Conservation (phyloP, 345 rosid species). For the Moricandia arvensis region DNA sequence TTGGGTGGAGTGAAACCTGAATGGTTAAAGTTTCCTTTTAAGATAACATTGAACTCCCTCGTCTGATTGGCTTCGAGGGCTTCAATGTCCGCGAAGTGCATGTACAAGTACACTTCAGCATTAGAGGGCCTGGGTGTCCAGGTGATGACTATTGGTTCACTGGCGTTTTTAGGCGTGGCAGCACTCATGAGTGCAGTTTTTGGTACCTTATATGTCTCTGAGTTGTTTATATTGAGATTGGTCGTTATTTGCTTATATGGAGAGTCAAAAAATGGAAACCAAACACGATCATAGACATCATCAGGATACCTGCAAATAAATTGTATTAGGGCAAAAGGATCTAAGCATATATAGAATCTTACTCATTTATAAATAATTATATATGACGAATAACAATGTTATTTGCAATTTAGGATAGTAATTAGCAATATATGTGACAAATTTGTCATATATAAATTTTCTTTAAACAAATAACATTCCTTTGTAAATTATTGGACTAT, state of each 20-base stretch:
- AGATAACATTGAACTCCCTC: conserved; percentile 3
- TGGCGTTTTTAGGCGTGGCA: conserved; percentile 24
- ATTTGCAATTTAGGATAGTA: no score
- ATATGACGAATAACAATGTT: neutral
- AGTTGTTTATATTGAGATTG: conserved; percentile 20
- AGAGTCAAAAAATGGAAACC: neutral
- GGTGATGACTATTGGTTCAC: neutral
- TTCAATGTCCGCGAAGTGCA: conserved; percentile 39
- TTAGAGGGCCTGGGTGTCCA: neutral
- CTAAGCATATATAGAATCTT: neutral
- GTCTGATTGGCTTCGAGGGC: conserved; percentile 4
- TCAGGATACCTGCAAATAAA: neutral
- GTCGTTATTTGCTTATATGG: conserved; percentile 1
- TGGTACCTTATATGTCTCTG: conserved; percentile 1
- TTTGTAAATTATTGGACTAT: no score
- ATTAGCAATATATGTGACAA: no score
- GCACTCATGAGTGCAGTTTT: conserved; percentile 18
- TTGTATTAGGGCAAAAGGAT: neutral
- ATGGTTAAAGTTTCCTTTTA: neutral
- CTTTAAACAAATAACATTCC: no score
- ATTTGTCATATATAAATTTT: no score
- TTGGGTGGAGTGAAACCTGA: neutral
- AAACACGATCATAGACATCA: conserved; percentile 38
- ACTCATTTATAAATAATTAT: neutral
- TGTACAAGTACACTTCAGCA: conserved; percentile 28